Evolutionary conservation across 2,329 filamentous ascomycete species (phyloP).

Genomic region (Ceratocystis harringtonii): DNA sequence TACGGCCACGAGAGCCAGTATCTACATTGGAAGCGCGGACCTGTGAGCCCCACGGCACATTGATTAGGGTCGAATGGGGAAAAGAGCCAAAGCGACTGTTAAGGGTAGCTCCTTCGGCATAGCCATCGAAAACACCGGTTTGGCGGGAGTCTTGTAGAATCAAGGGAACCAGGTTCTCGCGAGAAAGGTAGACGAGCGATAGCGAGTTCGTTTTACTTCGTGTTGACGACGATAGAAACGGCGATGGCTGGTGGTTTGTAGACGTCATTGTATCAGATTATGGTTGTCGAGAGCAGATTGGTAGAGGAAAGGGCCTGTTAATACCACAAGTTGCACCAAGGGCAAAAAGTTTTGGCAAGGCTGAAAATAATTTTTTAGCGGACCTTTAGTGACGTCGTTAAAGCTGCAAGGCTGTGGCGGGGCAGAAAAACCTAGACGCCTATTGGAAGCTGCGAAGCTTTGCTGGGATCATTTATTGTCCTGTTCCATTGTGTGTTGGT

Average conservation of each 20-base stretch:
- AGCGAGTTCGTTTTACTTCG: slow-evolving; percentile 50
- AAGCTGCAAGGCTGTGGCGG: slow-evolving; percentile 16
- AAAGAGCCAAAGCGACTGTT: slow-evolving; percentile 93
- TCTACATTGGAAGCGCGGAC: slow-evolving; percentile 80
- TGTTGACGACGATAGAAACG: slow-evolving; percentile 60
- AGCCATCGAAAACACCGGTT: slow-evolving; percentile 42
- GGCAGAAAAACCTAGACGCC: slow-evolving; percentile 1
- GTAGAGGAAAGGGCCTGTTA: not conserved
- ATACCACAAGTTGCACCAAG: not conserved
- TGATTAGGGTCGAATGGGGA: slow-evolving; percentile 61
- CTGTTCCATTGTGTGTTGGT: not conserved
- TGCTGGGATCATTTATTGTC: not conserved
- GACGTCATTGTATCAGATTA: slow-evolving; percentile 6
- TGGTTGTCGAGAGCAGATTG: not conserved
- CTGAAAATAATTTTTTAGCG: slow-evolving; percentile 12
- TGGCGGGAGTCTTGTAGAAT: slow-evolving; percentile 29
- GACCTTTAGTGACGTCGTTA: slow-evolving; percentile 15
- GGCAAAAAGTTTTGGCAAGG: slow-evolving; percentile 14
- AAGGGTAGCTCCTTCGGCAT: slow-evolving; percentile 51
- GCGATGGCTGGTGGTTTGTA: slow-evolving; percentile 34
- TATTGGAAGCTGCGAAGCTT: not conserved
- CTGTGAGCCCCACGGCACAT: slow-evolving; percentile 80
- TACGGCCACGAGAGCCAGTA: slow-evolving; percentile 73
- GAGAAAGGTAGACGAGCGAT: slow-evolving; percentile 74
- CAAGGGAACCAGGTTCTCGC: slow-evolving; percentile 53